These are phyloP conservation scores for Debaryomyces prosopidis DNA, from an alignment of 805 yeast species.

Conservation along the genomic window DNA sequence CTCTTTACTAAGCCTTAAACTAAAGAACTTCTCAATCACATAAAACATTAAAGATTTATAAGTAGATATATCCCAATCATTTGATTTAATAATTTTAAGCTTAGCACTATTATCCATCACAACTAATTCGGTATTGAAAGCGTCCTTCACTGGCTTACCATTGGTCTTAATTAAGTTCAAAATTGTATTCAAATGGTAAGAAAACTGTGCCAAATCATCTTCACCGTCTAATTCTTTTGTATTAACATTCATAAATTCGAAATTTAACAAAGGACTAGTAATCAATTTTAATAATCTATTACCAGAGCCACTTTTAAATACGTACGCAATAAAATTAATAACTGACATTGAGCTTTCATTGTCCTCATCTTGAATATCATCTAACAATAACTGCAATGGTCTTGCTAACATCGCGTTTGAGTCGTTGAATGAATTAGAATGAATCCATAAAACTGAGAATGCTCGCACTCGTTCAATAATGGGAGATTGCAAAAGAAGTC, in stretches of 20 bases:
- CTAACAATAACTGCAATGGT: constrained; percentile 69
- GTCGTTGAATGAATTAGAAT: constrained; percentile 54
- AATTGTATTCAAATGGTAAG: constrained; percentile 60
- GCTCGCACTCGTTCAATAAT: constrained; percentile 46
- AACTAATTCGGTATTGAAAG: constrained; percentile 59
- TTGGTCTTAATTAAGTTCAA: constrained; percentile 52
- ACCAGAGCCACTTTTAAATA: constrained; percentile 52
- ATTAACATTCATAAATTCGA: constrained; percentile 32
- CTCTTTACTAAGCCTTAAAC: constrained; percentile 19
- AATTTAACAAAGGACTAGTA: constrained; percentile 52
- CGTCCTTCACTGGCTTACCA: constrained; percentile 40
- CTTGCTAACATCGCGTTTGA: constrained; percentile 50
- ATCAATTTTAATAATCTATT: constrained; percentile 62
- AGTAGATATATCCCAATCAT: constrained; percentile 55
- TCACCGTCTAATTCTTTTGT: constrained; percentile 28
- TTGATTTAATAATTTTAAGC: constrained; percentile 40
- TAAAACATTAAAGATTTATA: constrained; percentile 57
- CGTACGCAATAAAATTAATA: constrained; percentile 49
- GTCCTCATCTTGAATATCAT: constrained; percentile 51
- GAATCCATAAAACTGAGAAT: constrained; percentile 72
- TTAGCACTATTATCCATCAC: constrained; percentile 49
- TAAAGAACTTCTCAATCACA: constrained; percentile 48
- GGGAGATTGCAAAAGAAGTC: constrained; percentile 46
- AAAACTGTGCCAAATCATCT: constrained; percentile 64
- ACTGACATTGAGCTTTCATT: constrained; percentile 44